phyloP scores from a whole-genome alignment of 2,329 filamentous ascomycete genomes.

The Fusarium fujikuroi region DNA sequence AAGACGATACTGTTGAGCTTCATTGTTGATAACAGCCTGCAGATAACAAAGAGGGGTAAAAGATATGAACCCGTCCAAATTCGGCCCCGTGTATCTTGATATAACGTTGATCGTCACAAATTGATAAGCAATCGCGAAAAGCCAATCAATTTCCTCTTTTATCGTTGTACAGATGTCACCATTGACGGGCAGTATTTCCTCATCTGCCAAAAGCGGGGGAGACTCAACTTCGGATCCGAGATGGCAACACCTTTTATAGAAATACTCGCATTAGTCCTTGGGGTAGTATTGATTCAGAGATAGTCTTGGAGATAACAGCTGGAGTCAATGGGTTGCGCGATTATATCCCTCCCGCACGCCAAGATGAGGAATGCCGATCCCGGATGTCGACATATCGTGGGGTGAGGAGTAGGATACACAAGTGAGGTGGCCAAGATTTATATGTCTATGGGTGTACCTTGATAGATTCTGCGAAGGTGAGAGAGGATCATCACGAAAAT shows the following conservation, averaged over 20 bases:
- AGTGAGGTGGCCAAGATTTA: background rate
- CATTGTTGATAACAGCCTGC: background rate
- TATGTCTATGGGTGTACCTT: fast-evolving
- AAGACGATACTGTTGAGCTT: background rate
- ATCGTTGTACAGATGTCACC: background rate
- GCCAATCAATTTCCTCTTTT: background rate
- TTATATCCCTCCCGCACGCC: background rate
- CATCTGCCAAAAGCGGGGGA: constrained; percentile 1
- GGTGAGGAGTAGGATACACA: background rate
- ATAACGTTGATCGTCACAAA: background rate
- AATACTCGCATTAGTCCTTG: background rate
- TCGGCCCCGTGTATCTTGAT: background rate
- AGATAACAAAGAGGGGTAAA: background rate
- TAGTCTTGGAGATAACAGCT: background rate
- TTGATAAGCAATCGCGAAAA: background rate
- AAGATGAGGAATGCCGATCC: background rate
- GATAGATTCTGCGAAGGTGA: fast-evolving
- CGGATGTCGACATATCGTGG: background rate
- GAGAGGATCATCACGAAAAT: fast-evolving
- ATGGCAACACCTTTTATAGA: background rate
- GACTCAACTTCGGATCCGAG: background rate
- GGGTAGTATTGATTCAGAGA: background rate
- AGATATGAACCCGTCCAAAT: background rate
- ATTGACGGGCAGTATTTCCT: background rate
- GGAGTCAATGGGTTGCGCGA: background rate